Base-by-base conservation (phyloP, 257 asterid species). In the Salvia splendens region DNA sequence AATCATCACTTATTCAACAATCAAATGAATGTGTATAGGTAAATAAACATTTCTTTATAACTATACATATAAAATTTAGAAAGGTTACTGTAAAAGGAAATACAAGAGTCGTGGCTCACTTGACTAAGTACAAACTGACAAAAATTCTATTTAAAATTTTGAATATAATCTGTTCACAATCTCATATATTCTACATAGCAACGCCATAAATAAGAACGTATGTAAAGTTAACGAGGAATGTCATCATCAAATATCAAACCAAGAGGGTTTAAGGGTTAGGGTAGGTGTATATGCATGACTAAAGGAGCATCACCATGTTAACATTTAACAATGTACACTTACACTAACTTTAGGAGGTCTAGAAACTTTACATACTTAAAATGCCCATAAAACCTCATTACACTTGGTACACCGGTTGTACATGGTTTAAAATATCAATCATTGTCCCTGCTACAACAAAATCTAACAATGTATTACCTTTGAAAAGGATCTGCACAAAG, bases 401-500 rank as follows among this genome's bases (percentile, higher is more conserved):
- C 12, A 38, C 61, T 40, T 40, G 38, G 7, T 20, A 28, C 38
- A 15, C 17, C 42, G 3, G 71, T 53, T 53, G 57, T 63, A 56
- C 51, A 59, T 40, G 10, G 30, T 17, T 6, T 6, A 45, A 67
- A 58, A 58, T 52, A 51, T 60, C 62, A 41, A 14, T 28, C 50
- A 66, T 36, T 64, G 14, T 51, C 42, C 33, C 54, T 42, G 67
- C 70, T 56, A 6, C 15, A 51, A 68, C 43, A 36, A 63, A 67
- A 62, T 53, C 49, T 49, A 67, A 45, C 47, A 76, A 9, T 20
- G 16, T 20, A 72, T 70, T 77, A 91, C 99, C 99, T 84, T 93
- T 6, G 89, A 69, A 84, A 93, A 91, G 48, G 99, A 91, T 78
- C 71, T 88, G 89, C 92, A 91, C 62, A 93, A 79, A 71, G 94